Evolutionary conservation across 148 eudicot species (phyloP), one percentile per base, ranked within the genome.

Genomic region (Euryodendron excelsum): DNA sequence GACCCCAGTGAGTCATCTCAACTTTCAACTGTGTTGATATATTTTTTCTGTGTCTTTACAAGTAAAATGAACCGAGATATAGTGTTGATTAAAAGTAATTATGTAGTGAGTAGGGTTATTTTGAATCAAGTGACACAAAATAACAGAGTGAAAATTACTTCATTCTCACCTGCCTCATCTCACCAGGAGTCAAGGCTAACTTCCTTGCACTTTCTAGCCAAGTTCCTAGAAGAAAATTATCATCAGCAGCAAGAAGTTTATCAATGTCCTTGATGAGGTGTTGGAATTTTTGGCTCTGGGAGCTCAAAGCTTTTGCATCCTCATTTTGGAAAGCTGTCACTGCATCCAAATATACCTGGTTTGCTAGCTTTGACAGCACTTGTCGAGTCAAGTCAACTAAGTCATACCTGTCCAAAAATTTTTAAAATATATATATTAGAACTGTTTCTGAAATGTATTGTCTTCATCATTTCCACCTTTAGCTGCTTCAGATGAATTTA

Each of bases 321-420:
- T 84, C 85, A 9, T 82, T 59, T 68, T 61, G 88, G 86, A 83
- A 96, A 78, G 98, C 94, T 84, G 50, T 69, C 55, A 96, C 68
- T 45, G 97, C 98, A 55, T 89, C 89, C 85, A 91, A 80, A 78
- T 93, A 96, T 41, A 89, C 89, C 84, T 87, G 82, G 75, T 96
- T 96, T 78, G 97, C 99, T 77, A 90, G 86, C 89, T 96, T 96
- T 70, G 99, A 96, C 36, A 96, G 89, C 59, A 85, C 92, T 88
- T 96, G 99, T 78, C 99, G 89, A 48, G 92, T 90, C 89, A 96
- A 86, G 81, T 96, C 99, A 79, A 96, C 99, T 90, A 96, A 88
- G 86, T 96, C 99, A 70, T 96, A 96, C 90, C 98, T 96, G 90
- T 80, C n/a, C 79, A 69, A 61, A 8, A 41, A 30, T 39, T n/a